A percentile compares a stretch with the other conserved stretches of the same genome.
phyloP scores from a whole-genome alignment of 495 filamentous ascomycete genomes.

The Pseudomonodictys pantanalensis region DNA sequence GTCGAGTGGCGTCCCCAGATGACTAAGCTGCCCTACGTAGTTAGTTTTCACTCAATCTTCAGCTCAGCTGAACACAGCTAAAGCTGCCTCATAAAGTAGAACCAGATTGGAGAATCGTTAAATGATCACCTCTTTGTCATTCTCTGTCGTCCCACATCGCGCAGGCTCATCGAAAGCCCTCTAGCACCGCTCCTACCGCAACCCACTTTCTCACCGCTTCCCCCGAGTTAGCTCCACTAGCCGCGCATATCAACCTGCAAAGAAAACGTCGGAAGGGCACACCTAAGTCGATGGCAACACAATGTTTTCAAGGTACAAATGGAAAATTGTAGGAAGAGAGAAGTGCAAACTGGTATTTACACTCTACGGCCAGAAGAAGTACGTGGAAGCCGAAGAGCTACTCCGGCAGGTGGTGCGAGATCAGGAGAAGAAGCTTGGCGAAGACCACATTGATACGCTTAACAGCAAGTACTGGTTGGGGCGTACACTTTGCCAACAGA shows the following conservation, averaged over 20 bases:
- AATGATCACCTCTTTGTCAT: not conserved
- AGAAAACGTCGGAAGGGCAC: not conserved
- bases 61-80: too few relatives aligned
- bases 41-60: too few relatives aligned
- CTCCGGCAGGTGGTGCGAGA: constrained; percentile 2
- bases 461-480: constrained; percentile 12
- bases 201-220: not conserved
- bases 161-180: not conserved
- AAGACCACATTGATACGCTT: constrained; percentile 10
- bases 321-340: not conserved
- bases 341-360: not conserved
- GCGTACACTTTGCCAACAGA: constrained; percentile 4
- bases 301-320: not conserved
- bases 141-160: not conserved
- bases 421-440: constrained; percentile 2
- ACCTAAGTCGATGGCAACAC: not conserved
- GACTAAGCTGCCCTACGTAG: too few relatives aligned
- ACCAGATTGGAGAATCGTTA: not conserved
- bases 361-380: constrained; percentile 9
- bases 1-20: too few relatives aligned
- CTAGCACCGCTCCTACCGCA: too few relatives aligned
- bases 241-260: not conserved
- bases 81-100: not conserved
- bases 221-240: not conserved
- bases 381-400: constrained; percentile 9